These are phyloP conservation scores for Castanospermum australe DNA, from an alignment of 306 rosid species.

Conservation along the genomic window DNA sequence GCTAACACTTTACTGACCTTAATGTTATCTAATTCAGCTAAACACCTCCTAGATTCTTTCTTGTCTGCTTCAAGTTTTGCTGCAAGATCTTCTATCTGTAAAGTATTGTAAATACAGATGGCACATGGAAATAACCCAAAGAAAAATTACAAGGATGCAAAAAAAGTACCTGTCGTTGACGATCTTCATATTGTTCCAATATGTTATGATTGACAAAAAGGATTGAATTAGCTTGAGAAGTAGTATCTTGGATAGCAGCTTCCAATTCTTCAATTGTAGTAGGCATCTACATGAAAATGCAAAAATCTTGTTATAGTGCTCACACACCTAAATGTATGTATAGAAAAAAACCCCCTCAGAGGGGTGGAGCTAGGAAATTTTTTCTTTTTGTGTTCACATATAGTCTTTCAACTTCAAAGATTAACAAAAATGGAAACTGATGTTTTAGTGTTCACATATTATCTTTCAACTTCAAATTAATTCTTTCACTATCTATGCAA, in stretches of 20 bases:
- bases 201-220: constrained; percentile 71
- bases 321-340: neutral
- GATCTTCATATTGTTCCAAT: constrained; percentile 79
- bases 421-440: neutral
- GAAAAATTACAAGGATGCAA: neutral
- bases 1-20: constrained; percentile 51
- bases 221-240: constrained; percentile 80
- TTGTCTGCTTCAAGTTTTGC: constrained; percentile 69
- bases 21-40: constrained; percentile 59
- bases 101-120: constrained; percentile 12
- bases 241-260: constrained; percentile 80
- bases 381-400: too few species aligned
- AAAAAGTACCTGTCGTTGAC: constrained; percentile 57
- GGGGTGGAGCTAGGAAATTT: too few species aligned
- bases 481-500: constrained; percentile 1
- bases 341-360: too few species aligned
- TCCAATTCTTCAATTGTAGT: constrained; percentile 89
- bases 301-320: neutral
- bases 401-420: too few species aligned
- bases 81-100: constrained; percentile 65
- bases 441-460: neutral
- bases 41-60: constrained; percentile 45
- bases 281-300: constrained; percentile 68
- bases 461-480: neutral
- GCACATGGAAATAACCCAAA: neutral